phyloP scores from a whole-genome alignment of 2,329 filamentous ascomycete genomes.

The Colletotrichum lupini region DNA sequence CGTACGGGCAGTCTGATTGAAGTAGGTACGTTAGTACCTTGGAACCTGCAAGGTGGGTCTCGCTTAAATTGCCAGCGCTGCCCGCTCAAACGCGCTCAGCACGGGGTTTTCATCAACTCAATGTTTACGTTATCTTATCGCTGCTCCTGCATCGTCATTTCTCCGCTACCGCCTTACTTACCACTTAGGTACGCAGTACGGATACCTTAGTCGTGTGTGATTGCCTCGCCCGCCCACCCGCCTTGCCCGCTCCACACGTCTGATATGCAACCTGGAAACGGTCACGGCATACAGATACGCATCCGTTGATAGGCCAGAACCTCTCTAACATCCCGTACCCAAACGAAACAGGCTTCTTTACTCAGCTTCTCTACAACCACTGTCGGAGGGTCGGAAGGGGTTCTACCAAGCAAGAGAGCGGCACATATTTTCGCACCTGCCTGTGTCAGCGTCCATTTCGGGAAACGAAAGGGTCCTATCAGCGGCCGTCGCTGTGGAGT shows the following conservation, averaged over 20 bases:
- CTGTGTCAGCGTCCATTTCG: background rate
- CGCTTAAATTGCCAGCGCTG: background rate
- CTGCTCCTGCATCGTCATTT: slow-evolving; percentile 17
- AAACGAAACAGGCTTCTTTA: background rate
- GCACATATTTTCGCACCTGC: background rate
- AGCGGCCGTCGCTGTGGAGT: background rate
- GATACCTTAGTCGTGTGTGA: background rate
- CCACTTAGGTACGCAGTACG: background rate
- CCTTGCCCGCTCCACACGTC: slow-evolving; percentile 27
- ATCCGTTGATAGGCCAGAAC: slow-evolving; percentile 21
- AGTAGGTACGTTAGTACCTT: background rate
- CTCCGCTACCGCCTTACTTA: background rate
- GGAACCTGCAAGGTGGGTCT: background rate
- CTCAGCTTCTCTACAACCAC: background rate
- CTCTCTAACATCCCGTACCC: background rate
- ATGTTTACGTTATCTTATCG: slow-evolving; percentile 26
- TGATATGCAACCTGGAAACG: slow-evolving; percentile 1
- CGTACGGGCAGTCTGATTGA: too few species aligned
- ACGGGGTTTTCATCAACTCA: background rate
- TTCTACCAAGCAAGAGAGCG: background rate
- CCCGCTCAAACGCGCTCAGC: background rate
- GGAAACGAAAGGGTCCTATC: background rate
- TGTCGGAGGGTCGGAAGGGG: background rate
- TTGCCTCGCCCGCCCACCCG: slow-evolving; percentile 25
- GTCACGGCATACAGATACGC: slow-evolving; percentile 6